These are phyloP conservation scores for Quercus phellos DNA, from an alignment of 331 rosid species.

Conservation along the genomic window DNA sequence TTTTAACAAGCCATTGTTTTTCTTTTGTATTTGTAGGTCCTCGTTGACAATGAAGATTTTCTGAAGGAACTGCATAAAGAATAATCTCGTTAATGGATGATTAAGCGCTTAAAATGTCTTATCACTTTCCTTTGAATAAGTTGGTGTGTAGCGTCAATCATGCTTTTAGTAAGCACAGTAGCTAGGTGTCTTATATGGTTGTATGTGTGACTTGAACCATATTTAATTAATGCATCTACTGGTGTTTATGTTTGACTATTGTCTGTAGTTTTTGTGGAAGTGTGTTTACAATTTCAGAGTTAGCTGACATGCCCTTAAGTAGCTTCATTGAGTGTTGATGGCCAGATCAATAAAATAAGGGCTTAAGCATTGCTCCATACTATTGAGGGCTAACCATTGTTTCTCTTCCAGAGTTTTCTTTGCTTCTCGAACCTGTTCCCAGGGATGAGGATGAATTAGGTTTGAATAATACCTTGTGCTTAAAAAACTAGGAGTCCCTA, in stretches of 20 bases:
- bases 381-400: too few relatives aligned
- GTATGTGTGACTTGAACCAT: not conserved
- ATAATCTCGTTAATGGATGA: not conserved
- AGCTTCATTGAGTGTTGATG: too few relatives aligned
- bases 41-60: slow-evolving; percentile 83
- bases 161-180: not conserved
- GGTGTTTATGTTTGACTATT: not conserved
- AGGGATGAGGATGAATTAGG: too few relatives aligned
- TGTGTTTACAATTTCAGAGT: not conserved
- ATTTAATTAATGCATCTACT: not conserved
- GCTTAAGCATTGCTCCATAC: too few relatives aligned
- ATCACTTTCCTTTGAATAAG: slow-evolving; percentile 4
- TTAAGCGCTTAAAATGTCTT: not conserved
- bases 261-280: not conserved
- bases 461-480: too few relatives aligned
- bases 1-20: not conserved
- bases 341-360: too few relatives aligned
- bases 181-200: not conserved
- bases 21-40: slow-evolving; percentile 43
- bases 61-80: slow-evolving; percentile 61
- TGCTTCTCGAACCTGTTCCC: too few relatives aligned
- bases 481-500: too few relatives aligned
- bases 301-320: too few relatives aligned
- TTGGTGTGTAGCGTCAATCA: not conserved
- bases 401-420: too few relatives aligned